Percentiles rank a stretch among this genome's conserved stretches.
Conservation (phyloP, 176 grass and related monocot species). For the Oryza officinalis region DNA sequence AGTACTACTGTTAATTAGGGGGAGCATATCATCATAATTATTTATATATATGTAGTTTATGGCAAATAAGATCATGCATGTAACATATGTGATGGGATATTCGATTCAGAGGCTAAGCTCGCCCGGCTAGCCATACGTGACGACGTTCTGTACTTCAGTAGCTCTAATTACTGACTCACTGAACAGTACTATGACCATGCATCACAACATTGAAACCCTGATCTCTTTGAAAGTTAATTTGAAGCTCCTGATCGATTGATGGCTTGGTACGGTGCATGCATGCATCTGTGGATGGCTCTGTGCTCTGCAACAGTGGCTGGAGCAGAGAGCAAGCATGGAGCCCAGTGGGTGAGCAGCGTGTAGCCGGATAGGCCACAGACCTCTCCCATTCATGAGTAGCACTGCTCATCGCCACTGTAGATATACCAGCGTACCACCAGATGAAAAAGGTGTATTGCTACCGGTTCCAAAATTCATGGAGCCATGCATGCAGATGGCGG, state of each 20-base stretch:
- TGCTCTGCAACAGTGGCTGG: background rate
- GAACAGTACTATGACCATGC: background rate
- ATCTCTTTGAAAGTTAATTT: background rate
- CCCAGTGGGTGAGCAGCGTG: background rate
- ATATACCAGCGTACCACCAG: background rate
- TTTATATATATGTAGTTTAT: background rate
- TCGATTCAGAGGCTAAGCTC: conserved; percentile 15
- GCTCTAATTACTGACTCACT: background rate
- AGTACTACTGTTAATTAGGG: background rate
- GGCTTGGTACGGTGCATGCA: background rate
- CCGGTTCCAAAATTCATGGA: background rate
- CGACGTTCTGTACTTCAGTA: background rate
- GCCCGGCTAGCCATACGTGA: too few relatives aligned
- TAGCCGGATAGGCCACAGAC: background rate
- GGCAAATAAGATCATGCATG: conserved; percentile 29
- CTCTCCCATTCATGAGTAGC: background rate
- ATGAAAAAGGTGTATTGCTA: background rate
- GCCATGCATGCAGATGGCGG: background rate
- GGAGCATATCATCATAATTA: background rate
- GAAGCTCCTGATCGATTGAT: background rate
- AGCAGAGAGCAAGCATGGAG: conserved; percentile 4
- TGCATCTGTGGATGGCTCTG: background rate
- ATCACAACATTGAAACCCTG: background rate
- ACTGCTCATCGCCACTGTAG: background rate
- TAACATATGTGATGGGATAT: background rate